Evolutionary conservation across 257 asterid species (phyloP).

Genomic region (Orobanche coerulescens): DNA sequence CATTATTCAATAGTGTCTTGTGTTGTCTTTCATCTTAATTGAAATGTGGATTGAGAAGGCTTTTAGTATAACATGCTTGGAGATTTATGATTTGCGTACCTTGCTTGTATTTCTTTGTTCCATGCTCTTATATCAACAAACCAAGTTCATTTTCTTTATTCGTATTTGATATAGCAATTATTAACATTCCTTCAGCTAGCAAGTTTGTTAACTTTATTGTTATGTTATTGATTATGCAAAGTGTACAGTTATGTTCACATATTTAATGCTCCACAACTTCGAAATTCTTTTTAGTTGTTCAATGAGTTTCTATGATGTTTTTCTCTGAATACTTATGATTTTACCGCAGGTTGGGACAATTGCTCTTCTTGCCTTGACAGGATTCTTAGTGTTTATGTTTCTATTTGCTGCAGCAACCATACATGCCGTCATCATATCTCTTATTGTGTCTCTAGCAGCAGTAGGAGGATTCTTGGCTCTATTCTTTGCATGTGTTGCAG

Average conservation of each 20-base stretch:
- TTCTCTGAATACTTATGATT: neutral
- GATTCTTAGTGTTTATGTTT: conserved; percentile 49
- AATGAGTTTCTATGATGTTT: too few relatives aligned
- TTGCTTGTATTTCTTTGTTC: neutral
- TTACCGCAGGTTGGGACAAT: conserved; percentile 63
- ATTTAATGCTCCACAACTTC: neutral
- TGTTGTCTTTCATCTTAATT: too few relatives aligned
- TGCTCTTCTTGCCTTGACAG: conserved; percentile 50
- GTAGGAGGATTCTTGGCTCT: conserved; percentile 84
- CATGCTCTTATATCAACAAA: neutral
- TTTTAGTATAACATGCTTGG: neutral
- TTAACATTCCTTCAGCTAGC: neutral
- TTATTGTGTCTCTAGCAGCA: conserved; percentile 65
- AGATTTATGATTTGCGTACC: neutral
- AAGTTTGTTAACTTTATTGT: neutral
- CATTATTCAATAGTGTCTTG: too few relatives aligned
- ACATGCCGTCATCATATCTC: conserved; percentile 62
- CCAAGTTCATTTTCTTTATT: neutral
- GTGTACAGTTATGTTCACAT: neutral
- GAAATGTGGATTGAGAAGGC: neutral
- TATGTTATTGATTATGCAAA: neutral
- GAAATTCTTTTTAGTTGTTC: too few relatives aligned
- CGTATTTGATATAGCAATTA: neutral
- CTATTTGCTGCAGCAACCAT: conserved; percentile 64
- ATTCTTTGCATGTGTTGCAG: conserved; percentile 57